These are phyloP conservation scores for Heterobasidion occidentale DNA, from an alignment of 1,284 basidiomycete genomes.

Conservation along the genomic window DNA sequence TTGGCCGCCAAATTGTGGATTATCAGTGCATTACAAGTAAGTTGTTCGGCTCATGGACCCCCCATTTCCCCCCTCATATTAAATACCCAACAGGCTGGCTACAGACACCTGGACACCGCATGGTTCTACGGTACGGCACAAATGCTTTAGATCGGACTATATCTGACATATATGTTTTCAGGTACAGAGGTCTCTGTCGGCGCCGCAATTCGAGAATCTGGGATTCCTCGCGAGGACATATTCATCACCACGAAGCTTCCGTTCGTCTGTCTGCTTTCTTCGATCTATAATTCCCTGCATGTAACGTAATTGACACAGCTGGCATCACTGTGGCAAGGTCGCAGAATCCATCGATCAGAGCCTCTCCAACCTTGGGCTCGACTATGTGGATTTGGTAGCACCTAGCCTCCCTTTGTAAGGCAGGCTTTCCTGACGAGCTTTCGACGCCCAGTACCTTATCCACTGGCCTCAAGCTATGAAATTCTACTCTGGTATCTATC, in stretches of 20 bases:
- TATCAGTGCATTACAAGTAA: constrained; percentile 13
- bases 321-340: constrained; percentile 16
- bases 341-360: constrained; percentile 21
- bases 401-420: not conserved
- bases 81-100: not conserved
- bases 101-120: not conserved
- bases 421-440: not conserved
- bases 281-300: not conserved
- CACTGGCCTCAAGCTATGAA: constrained; percentile 24
- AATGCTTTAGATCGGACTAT: not conserved
- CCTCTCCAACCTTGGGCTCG: constrained; percentile 20
- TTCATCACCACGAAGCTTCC: constrained; percentile 32
- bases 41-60: not conserved
- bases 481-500: constrained; percentile 14
- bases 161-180: not conserved
- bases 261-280: constrained; percentile 6
- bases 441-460: constrained; percentile 18
- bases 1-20: not conserved
- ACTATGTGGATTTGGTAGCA: constrained; percentile 24
- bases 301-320: constrained; percentile 8
- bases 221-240: constrained; percentile 32
- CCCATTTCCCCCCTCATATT: not conserved
- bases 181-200: constrained; percentile 33
- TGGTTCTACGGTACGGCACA: not conserved
- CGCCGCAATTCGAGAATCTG: constrained; percentile 31